Conservation (phyloP, 2,329 filamentous ascomycete species). For the Botryosphaeria agaves region DNA sequence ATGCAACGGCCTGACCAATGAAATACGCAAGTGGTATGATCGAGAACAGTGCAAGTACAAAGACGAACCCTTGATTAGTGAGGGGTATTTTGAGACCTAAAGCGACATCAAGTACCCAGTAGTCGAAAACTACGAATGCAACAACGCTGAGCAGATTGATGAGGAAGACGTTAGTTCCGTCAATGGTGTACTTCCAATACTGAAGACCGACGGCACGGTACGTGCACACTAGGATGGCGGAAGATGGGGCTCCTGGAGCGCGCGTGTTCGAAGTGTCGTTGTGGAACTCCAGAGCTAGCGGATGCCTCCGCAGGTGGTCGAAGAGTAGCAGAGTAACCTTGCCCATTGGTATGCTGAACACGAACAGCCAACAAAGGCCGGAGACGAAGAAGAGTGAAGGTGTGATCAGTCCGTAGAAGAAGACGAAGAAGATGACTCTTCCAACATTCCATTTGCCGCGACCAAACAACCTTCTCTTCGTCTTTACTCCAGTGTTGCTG, state of each 20-base stretch:
- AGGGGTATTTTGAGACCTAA: constrained; percentile 55
- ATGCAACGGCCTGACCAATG: constrained; percentile 94
- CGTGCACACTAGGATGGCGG: constrained; percentile 84
- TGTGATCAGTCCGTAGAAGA: constrained; percentile 86
- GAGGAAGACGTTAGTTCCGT: constrained; percentile 96
- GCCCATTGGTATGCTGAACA: constrained; percentile 98
- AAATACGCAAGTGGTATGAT: constrained; percentile 97
- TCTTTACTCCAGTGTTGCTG: constrained; percentile 12
- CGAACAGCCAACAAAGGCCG: constrained; percentile 81
- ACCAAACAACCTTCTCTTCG: constrained; percentile 80
- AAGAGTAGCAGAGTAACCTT: constrained; percentile 82
- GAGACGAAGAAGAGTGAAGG: constrained; percentile 77
- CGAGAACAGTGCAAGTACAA: constrained; percentile 66
- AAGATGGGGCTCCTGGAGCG: constrained; percentile 51
- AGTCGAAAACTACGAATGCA: constrained; percentile 89
- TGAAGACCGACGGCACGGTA: constrained; percentile 87
- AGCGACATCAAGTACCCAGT: constrained; percentile 54
- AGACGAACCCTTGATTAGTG: constrained; percentile 73
- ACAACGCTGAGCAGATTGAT: constrained; percentile 93
- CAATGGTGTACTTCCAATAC: constrained; percentile 99
- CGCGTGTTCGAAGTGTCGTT: constrained; percentile 65
- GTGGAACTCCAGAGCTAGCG: constrained; percentile 83
- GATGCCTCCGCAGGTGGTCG: constrained; percentile 81
- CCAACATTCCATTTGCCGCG: constrained; percentile 92
- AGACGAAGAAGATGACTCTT: constrained; percentile 85